These are phyloP conservation scores for Dipodascus albidus DNA, from an alignment of 805 yeast genomes.

Conservation along the genomic window DNA sequence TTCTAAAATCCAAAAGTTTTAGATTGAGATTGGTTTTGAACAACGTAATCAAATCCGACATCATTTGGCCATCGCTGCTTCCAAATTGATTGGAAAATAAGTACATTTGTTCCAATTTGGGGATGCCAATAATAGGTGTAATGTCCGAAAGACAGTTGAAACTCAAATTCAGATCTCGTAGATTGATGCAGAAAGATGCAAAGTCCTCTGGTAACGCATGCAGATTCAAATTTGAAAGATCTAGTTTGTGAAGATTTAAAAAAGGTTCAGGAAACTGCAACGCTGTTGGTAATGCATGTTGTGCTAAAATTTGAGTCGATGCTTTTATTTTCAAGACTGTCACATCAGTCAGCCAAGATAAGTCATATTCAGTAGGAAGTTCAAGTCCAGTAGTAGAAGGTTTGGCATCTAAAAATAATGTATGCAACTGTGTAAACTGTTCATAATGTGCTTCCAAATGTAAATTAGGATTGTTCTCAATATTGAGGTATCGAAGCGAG, in stretches of 20 bases:
- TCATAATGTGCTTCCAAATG: not conserved
- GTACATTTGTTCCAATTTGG: conserved; percentile 19
- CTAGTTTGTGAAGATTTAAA: conserved; percentile 22
- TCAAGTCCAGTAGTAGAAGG: not conserved
- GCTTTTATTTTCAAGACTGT: conserved; percentile 15
- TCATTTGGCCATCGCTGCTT: conserved; percentile 1
- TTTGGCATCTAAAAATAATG: conserved; percentile 3
- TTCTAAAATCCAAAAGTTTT: conserved; percentile 20
- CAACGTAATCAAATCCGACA: conserved; percentile 13
- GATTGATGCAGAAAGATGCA: conserved; percentile 16
- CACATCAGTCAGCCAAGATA: conserved; percentile 20
- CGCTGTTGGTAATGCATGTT: conserved; percentile 15
- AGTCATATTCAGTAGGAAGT: not conserved
- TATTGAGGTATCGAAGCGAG: not conserved
- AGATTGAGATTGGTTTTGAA: conserved; percentile 12
- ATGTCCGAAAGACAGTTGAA: conserved; percentile 21
- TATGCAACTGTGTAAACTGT: not conserved
- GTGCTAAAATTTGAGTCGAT: conserved; percentile 28
- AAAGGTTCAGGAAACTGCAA: conserved; percentile 17
- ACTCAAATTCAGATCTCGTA: conserved; percentile 25
- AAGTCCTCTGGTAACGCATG: conserved; percentile 18
- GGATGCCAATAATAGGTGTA: conserved; percentile 17
- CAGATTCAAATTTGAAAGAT: conserved; percentile 19
- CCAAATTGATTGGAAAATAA: conserved; percentile 19
- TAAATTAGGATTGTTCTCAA: conserved; percentile 1